Percentiles rank a stretch among this genome's conserved stretches.
Evolutionary conservation across 2,329 filamentous ascomycete genomes (phyloP).

Genomic region (Westerdykella aurantiaca): DNA sequence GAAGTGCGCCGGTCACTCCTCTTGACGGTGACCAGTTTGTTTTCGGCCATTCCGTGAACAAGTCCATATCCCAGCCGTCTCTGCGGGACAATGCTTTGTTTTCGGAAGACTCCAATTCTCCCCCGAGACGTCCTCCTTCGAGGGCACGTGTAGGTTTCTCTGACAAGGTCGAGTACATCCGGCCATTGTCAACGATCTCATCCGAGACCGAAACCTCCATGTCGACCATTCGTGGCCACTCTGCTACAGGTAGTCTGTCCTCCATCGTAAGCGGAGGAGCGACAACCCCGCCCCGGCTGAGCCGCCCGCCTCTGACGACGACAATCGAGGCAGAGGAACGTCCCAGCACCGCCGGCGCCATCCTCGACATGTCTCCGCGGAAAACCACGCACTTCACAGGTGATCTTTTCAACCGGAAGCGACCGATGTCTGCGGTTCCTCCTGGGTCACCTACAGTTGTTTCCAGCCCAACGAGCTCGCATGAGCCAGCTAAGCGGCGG

Average conservation of each 20-base stretch:
- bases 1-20: constrained; percentile 61
- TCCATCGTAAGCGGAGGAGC: constrained; percentile 63
- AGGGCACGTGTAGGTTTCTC: constrained; percentile 74
- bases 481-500: constrained; percentile 28
- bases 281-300: constrained; percentile 41
- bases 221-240: constrained; percentile 64
- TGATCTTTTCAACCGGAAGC: constrained; percentile 24
- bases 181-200: constrained; percentile 76
- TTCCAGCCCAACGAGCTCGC: constrained; percentile 14
- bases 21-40: constrained; percentile 42
- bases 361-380: constrained; percentile 47
- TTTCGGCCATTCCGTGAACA: constrained; percentile 33
- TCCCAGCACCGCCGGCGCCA: constrained; percentile 66
- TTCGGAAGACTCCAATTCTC: constrained; percentile 28
- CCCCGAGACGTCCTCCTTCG: constrained; percentile 38
- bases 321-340: constrained; percentile 43
- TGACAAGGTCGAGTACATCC: constrained; percentile 75
- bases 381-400: constrained; percentile 20
- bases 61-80: constrained; percentile 37
- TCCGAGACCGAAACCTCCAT: constrained; percentile 76
- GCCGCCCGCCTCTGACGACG: constrained; percentile 34
- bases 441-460: constrained; percentile 16
- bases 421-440: constrained; percentile 34
- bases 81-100: constrained; percentile 21
- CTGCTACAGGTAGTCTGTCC: constrained; percentile 71